phyloP scores from a whole-genome alignment of 805 yeast genomes.

The Henningerozyma blattae region DNA sequence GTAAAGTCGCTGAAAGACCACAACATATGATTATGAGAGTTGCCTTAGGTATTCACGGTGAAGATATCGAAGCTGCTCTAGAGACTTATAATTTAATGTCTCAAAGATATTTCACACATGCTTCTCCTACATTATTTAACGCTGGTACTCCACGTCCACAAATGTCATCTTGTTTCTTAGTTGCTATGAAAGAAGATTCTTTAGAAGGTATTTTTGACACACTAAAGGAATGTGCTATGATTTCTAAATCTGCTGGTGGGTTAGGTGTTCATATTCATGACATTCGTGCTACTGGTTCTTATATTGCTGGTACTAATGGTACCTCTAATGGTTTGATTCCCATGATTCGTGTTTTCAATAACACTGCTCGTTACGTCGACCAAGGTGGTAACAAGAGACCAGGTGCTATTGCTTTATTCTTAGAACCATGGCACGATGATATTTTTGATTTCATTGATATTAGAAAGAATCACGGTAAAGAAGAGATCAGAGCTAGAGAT shows the following conservation, averaged over 20 bases:
- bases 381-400: slow-evolving; percentile 98
- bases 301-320: slow-evolving; percentile 85
- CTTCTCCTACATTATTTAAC: slow-evolving; percentile 87
- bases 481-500: slow-evolving; percentile 85
- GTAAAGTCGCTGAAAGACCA: slow-evolving; percentile 69
- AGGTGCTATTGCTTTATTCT: slow-evolving; percentile 85
- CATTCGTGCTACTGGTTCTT: slow-evolving; percentile 72
- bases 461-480: slow-evolving; percentile 89
- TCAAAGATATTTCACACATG: slow-evolving; percentile 74
- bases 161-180: slow-evolving; percentile 84
- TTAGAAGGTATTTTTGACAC: slow-evolving; percentile 90
- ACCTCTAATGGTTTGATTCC: slow-evolving; percentile 86
- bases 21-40: slow-evolving; percentile 85
- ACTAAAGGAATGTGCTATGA: slow-evolving; percentile 73
- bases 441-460: slow-evolving; percentile 73
- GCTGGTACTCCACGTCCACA: slow-evolving; percentile 78
- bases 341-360: slow-evolving; percentile 85
- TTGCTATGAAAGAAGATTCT: slow-evolving; percentile 86
- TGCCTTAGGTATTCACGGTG: slow-evolving; percentile 76
- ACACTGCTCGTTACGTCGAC: slow-evolving; percentile 91
- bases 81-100: slow-evolving; percentile 87
- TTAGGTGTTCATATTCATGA: slow-evolving; percentile 81
- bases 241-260: slow-evolving; percentile 91
- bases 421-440: slow-evolving; percentile 96
- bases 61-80: slow-evolving; percentile 44